Evolutionary conservation across 2,329 filamentous ascomycete genomes (phyloP), one percentile per base, ranked within the genome.

Genomic region (Pseudogymnoascus pannorum): DNA sequence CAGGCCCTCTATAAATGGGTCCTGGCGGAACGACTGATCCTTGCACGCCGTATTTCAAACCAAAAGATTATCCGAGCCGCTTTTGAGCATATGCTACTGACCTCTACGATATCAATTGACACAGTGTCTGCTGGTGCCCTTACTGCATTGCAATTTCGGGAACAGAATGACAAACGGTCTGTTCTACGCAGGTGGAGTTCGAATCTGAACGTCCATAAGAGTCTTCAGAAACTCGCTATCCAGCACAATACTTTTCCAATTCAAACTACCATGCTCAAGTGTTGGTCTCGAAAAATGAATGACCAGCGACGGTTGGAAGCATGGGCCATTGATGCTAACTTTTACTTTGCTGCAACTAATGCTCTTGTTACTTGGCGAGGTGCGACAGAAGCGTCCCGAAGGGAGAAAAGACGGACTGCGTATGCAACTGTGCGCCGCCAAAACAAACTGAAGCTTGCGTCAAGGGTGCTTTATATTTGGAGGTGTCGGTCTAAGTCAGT

Each of bases 1-100:
- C 79, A 87, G 67, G 72, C 75, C 5, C 74, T 87, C 64, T 86
- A 85, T 70, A 84, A 78, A 70, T 87, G 84, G 84, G 77, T 81
- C n/a, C 68, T 87, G 29, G 77, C 79, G 33, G 78, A 77, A 60
- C 71, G 78, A 63, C 74, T 68, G 54, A 69, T 70, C 18, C 70
- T 78, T 26, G 71, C 76, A 69, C 71, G 71, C 61, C 70, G 74
- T 54, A 72, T 76, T 54, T 70, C 68, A 36, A 73, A 76, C n/a
- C 71, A 75, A 63, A 72, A 73, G 11, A 70, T 75, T 44, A 74
- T 75, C 38, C 69, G 70, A 6, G 72, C 74, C 24, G 69, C 72
- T 6, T 72, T 80, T 24, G 68, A 72, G 29, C 70, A 65, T 24
- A 75, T 78, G 71, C 70, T 75, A 33, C 67, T 74, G 35, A 75